Base-by-base conservation (phyloP, 2,329 filamentous ascomycete genomes). In the Dryadomyces quercus-mongolicae region DNA sequence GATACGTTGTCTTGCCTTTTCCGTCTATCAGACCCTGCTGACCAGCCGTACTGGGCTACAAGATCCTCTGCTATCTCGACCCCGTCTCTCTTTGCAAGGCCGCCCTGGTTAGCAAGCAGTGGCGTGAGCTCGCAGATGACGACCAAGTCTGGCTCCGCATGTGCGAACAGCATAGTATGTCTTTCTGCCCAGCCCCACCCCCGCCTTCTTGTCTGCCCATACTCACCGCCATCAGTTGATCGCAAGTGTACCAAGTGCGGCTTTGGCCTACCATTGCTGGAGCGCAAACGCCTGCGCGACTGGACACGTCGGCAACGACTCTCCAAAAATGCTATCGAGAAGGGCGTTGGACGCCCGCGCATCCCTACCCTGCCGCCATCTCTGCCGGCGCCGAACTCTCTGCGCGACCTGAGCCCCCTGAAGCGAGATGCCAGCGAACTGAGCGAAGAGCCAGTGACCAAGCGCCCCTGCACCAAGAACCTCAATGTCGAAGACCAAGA, bases 141-240 rank as follows among this genome's bases (percentile, higher is more conserved):
- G 92, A 98, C 67, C 86, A 95, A 9, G 92, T 98, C 4, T 98
- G 93, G 93, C 88, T 96, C 65, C 86, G 85, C 59, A 96, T 97
- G 91, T 98, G 93, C 66, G 90, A 95, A 68, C 92, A 97, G 66
- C 91, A 95, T 67, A 61, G 60, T 61, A 56, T 15, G 42, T 42
- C 47, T 36, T 10, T 34, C n/a, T 16, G 15, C n/a, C 4, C 47
- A 12, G 10, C 10, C 20, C 13, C 25, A 6, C 10, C 40, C 8
- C 34, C 34, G 6, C 38, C 15, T 22, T 21, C 8, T 46, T 5
- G 13, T 43, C 18, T 21, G 6, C 10, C 21, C 49, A 16, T 6
- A 5, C 22, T n/a, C 5, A 16, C 42, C 5, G 4, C 21, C 34
- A 9, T 46, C 44, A 58, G 57, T 96, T 62, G 88, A 94, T 66